Evolutionary conservation across 768 basidiomycete genomes (phyloP).

Genomic region (Rossbeevera mucosa): DNA sequence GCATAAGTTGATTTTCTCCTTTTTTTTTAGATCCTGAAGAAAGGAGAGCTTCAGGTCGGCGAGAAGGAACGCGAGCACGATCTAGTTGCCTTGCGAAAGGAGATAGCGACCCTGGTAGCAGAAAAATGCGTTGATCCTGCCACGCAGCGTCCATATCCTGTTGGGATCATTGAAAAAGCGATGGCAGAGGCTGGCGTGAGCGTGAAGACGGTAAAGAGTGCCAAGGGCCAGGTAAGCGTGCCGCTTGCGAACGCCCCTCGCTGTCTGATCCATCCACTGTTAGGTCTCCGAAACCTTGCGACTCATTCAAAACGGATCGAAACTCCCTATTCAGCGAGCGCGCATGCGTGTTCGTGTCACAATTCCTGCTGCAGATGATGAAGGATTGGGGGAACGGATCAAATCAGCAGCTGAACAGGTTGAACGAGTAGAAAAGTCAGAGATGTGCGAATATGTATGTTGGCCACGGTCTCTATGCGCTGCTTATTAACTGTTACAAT

Average conservation of each 20-base stretch:
- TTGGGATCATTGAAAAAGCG: conserved; percentile 95
- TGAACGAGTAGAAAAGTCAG: conserved; percentile 73
- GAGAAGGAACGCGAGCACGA: conserved; percentile 97
- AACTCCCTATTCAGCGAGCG: conserved; percentile 89
- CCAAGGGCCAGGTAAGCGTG: conserved; percentile 80
- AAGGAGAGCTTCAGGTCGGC: conserved; percentile 95
- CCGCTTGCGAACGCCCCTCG: not conserved
- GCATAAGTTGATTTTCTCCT: not conserved
- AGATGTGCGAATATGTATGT: conserved; percentile 87
- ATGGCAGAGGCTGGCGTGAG: conserved; percentile 95
- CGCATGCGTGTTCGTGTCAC: conserved; percentile 87
- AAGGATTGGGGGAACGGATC: conserved; percentile 66
- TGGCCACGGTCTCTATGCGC: not conserved
- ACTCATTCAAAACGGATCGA: conserved; percentile 71
- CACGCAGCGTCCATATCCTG: conserved; percentile 85
- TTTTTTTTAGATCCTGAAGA: conserved; percentile 74
- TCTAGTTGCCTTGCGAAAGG: conserved; percentile 71
- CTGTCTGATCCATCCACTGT: not conserved
- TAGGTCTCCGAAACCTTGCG: conserved; percentile 92
- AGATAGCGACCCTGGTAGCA: conserved; percentile 91
- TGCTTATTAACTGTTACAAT: conserved; percentile 10
- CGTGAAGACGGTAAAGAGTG: conserved; percentile 81
- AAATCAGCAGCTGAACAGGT: conserved; percentile 72
- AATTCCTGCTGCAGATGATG: conserved; percentile 63
- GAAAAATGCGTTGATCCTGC: conserved; percentile 94